A percentile compares a stretch with the other conserved stretches of the same genome.
Evolutionary conservation across 768 basidiomycete species (phyloP).

Genomic region (Mycena floridula): DNA sequence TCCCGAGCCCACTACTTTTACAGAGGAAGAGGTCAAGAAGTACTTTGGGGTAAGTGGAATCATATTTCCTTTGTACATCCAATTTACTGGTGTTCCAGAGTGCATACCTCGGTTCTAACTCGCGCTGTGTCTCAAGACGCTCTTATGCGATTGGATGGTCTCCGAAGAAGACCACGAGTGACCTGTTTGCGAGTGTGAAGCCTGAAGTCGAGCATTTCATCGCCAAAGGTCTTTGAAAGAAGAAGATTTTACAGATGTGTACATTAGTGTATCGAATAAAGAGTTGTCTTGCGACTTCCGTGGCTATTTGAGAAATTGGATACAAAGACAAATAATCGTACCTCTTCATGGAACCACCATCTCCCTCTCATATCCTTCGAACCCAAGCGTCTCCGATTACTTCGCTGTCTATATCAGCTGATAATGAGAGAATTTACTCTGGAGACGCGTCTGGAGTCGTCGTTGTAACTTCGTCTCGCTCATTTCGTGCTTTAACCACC

Average conservation of each 20-base stretch:
- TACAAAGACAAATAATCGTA: no score
- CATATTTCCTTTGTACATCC: constrained; percentile 1
- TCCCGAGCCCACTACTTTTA: constrained; percentile 40
- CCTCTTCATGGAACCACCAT: constrained; percentile 33
- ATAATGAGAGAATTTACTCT: constrained; percentile 81
- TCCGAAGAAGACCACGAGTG: constrained; percentile 30
- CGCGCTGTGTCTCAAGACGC: constrained; percentile 30
- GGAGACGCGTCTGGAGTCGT: constrained; percentile 80
- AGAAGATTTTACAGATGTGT: no score
- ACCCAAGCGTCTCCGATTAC: constrained; percentile 61
- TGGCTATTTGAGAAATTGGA: no score
- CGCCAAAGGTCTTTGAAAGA: no score
- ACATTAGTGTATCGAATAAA: no score
- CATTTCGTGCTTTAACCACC: constrained; percentile 61
- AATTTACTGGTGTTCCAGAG: constrained; percentile 16
- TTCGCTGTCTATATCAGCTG: constrained; percentile 54
- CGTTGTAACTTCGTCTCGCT: constrained; percentile 67
- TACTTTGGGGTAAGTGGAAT: constrained; percentile 25
- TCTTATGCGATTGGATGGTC: constrained; percentile 39
- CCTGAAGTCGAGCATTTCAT: constrained; percentile 34
- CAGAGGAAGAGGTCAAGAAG: constrained; percentile 36
- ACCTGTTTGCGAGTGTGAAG: constrained; percentile 36
- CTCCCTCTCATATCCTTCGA: constrained; percentile 73
- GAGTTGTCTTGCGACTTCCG: no score
- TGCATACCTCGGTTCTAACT: constrained; percentile 31